These are phyloP conservation scores for Phytophthora rubi DNA, from an alignment of 352 stramenopile genomes.

Conservation along the genomic window DNA sequence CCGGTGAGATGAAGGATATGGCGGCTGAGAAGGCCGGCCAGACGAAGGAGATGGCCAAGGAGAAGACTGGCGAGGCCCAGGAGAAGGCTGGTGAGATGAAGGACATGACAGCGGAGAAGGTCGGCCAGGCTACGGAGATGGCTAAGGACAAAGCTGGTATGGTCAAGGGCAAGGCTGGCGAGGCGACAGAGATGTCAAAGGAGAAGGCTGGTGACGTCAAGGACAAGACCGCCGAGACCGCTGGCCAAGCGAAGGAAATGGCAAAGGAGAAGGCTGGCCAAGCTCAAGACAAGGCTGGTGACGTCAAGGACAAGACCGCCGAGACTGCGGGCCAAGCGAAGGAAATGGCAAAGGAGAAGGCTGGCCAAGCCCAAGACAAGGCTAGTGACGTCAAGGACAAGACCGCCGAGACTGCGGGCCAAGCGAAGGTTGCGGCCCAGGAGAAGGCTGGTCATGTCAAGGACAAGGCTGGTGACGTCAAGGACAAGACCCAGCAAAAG, in stretches of 20 bases:
- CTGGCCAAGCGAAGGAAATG: slow-evolving; percentile 28
- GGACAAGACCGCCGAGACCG: slow-evolving; percentile 27
- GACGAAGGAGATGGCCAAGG: slow-evolving; percentile 11
- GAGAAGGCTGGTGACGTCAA: slow-evolving; percentile 28
- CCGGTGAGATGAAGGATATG: slow-evolving; percentile 18
- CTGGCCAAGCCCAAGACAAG: slow-evolving; percentile 3
- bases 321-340: slow-evolving; percentile 25
- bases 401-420: slow-evolving; percentile 18
- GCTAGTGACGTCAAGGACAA: slow-evolving; percentile 27
- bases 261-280: slow-evolving; percentile 16
- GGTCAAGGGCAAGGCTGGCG: slow-evolving; percentile 3
- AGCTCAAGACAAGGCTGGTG: slow-evolving; percentile 12
- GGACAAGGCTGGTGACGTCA: slow-evolving; percentile 23
- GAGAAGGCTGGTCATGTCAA: slow-evolving; percentile 14
- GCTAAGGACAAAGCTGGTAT: slow-evolving; percentile 31
- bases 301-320: slow-evolving; percentile 25
- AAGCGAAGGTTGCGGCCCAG: slow-evolving; percentile 29
- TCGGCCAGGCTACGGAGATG: neutral
- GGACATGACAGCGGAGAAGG: slow-evolving; percentile 25
- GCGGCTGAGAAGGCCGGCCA: slow-evolving; percentile 20
- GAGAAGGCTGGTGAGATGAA: slow-evolving; percentile 20
- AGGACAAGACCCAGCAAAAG: slow-evolving; percentile 21
- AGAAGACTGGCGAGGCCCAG: slow-evolving; percentile 9
- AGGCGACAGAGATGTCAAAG: slow-evolving; percentile 12
- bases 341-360: slow-evolving; percentile 30